Evolutionary conservation across 192 early-diverging fungal genomes (phyloP), one percentile per base, ranked within the genome.

Genomic region (Rhizophagus prolifer): DNA sequence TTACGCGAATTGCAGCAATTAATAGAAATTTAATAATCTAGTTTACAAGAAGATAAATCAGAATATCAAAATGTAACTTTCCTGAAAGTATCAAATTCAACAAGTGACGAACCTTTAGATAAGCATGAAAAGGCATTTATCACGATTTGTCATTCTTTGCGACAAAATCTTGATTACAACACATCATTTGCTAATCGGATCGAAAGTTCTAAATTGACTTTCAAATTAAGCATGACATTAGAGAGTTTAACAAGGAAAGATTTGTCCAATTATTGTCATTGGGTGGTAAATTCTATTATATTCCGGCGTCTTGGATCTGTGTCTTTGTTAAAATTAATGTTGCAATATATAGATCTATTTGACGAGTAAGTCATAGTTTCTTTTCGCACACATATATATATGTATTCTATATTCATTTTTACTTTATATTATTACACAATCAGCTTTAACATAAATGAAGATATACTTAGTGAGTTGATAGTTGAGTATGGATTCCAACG

Each of bases 281-380:
- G 36, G 36, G 34, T 67, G 21, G 9, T 41, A 34, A 36, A 67
- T 16, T 41, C 31, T 36, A 67, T 67, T 16, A 38, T 8, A 12
- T n/a, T 41, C 19, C 28, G n/a, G 9, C 65, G 16, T 41, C 30
- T 38, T 67, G 65, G 65, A n/a, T 36, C 21, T 19, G 31, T 67
- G n/a, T 67, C 65, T 21, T 36, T 67, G 9, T 67, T 67, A 44
- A 67, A 67, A 67, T 38, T 67, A 36, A 67, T 67, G 65, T 5
- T 67, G 16, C 65, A 67, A 38, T 67, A 67, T 67, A n/a, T 67
- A 21, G 65, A 67, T 25, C 65, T 67, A 41, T 67, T 67, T 38
- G n/a, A 41, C 21, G 65, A 36, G 65, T 67, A 38, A 38, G 36
- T 25, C 9, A 63, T 28, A 62, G 4, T 34, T 26, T 12, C 9